phyloP scores from a whole-genome alignment of 805 yeast species.

The Wickerhamia fluorescens region DNA sequence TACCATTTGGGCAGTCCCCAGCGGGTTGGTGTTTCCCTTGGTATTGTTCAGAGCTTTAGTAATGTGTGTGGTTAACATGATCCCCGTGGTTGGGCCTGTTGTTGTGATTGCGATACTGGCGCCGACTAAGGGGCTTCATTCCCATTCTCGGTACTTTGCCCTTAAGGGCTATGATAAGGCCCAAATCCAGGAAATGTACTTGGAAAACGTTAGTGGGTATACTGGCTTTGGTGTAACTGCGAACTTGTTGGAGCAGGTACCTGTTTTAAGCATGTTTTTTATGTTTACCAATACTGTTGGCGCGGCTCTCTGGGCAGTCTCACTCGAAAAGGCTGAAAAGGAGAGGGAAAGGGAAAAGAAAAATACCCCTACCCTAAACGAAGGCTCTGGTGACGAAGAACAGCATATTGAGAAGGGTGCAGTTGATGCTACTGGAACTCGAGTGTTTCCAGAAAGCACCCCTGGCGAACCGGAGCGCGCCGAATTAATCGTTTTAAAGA shows the following conservation, averaged over 20 bases:
- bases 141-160: constrained; percentile 51
- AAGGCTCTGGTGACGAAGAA: too few relatives aligned
- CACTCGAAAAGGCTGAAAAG: constrained; percentile 16
- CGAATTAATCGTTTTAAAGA: too few relatives aligned
- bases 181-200: constrained; percentile 34
- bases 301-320: constrained; percentile 58
- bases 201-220: constrained; percentile 32
- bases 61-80: constrained; percentile 33
- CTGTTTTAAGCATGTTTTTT: constrained; percentile 46
- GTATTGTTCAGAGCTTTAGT: constrained; percentile 31
- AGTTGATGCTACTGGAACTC: too few relatives aligned
- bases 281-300: constrained; percentile 54
- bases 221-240: constrained; percentile 49
- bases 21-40: constrained; percentile 30
- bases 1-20: constrained; percentile 28
- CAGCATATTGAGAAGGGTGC: too few relatives aligned
- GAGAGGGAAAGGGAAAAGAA: not conserved
- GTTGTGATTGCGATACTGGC: constrained; percentile 45
- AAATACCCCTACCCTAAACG: too few relatives aligned
- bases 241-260: constrained; percentile 45
- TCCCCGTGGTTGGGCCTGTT: constrained; percentile 58
- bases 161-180: constrained; percentile 43
- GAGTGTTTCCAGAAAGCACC: too few relatives aligned
- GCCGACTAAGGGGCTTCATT: constrained; percentile 44
- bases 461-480: too few relatives aligned